phyloP scores from a whole-genome alignment of 208 protist species.

The Acanthamoeba lenticulata region DNA sequence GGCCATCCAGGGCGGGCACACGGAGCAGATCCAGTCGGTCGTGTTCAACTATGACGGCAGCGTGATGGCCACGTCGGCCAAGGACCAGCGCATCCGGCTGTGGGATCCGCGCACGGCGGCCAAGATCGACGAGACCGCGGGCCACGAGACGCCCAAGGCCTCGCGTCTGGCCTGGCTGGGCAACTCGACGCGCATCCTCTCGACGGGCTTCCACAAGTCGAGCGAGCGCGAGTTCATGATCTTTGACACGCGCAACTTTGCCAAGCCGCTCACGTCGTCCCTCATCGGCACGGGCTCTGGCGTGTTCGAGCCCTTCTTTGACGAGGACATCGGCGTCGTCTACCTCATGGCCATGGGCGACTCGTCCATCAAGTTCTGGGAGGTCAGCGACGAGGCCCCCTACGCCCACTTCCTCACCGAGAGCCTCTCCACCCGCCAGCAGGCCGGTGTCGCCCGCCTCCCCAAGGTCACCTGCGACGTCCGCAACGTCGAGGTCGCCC shows the following conservation, averaged over 20 bases:
- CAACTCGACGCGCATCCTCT: slow-evolving; percentile 53
- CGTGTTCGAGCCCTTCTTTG: slow-evolving; percentile 80
- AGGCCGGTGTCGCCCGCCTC: slow-evolving; percentile 63
- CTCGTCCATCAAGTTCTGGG: slow-evolving; percentile 61
- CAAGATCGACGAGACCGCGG: slow-evolving; percentile 46
- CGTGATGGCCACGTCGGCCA: slow-evolving; percentile 60
- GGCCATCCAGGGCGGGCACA: slow-evolving; percentile 25
- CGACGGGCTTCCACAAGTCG: slow-evolving; percentile 77
- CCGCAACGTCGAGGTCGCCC: slow-evolving; percentile 67
- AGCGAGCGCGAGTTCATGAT: slow-evolving; percentile 79
- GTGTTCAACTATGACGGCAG: slow-evolving; percentile 63
- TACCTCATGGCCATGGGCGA: slow-evolving; percentile 71
- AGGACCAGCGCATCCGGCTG: slow-evolving; percentile 63
- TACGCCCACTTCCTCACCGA: slow-evolving; percentile 65
- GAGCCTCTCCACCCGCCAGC: slow-evolving; percentile 29
- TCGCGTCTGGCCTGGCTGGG: slow-evolving; percentile 56
- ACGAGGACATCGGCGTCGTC: slow-evolving; percentile 77
- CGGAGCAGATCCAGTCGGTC: slow-evolving; percentile 62
- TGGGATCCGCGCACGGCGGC: neutral
- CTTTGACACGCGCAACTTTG: slow-evolving; percentile 72
- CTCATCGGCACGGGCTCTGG: slow-evolving; percentile 75
- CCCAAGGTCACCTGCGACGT: slow-evolving; percentile 75
- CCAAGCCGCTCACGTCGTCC: slow-evolving; percentile 70
- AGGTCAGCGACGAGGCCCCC: slow-evolving; percentile 53
- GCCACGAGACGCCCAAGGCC: slow-evolving; percentile 60